Base-by-base conservation (phyloP, 2,329 filamentous ascomycete species). In the Colletotrichum horii region DNA sequence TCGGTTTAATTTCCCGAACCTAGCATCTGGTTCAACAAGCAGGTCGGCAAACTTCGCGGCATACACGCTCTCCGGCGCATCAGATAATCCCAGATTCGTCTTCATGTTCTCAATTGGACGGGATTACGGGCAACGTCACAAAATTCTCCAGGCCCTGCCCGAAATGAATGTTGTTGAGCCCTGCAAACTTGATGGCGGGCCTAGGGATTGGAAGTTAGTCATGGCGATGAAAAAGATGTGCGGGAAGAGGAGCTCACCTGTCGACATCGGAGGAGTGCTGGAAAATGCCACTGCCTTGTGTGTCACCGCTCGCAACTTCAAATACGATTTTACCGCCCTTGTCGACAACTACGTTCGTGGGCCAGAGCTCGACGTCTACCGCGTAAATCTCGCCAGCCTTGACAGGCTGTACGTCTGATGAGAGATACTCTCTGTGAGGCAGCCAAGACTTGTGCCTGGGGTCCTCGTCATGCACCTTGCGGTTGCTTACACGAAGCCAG, bases 321-420 rank as follows among this genome's bases (percentile, higher is more conserved):
- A 93, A 87, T 4, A 92, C 85, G 19, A 93, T 78, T 78, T 84
- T 87, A 0, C 86, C 88, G 0, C 91, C 91, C 38, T 81, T 80
- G 28, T 82, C 81, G 12, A 83, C 78, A 32, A 92, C 83, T 0
- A 93, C 90, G 75, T 91, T 92, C 0, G 91, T 93, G 0, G 92
- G 91, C 92, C 91, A 93, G 0, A 93, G 81, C 80, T 93, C 92
- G 0, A 93, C 84, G 76, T 93, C 91, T 1, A 93, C 90, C 0
- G 80, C 82, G 78, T 94, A 93, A 0, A 92, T 84, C 70, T 91
- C 88, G 0, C 88, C 89, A 0, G 86, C 83, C 32, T 88, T 85
- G 11, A 93, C 91, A 1, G 88, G 85, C 61, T 86, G 85, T 4
- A 91, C 88, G 75, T 93, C 91, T 0, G 84, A 89, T 48, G 87